Percentiles rank a stretch among this genome's conserved stretches.
Evolutionary conservation across 331 rosid genomes (phyloP).

Genomic region (Arachis monticola): DNA sequence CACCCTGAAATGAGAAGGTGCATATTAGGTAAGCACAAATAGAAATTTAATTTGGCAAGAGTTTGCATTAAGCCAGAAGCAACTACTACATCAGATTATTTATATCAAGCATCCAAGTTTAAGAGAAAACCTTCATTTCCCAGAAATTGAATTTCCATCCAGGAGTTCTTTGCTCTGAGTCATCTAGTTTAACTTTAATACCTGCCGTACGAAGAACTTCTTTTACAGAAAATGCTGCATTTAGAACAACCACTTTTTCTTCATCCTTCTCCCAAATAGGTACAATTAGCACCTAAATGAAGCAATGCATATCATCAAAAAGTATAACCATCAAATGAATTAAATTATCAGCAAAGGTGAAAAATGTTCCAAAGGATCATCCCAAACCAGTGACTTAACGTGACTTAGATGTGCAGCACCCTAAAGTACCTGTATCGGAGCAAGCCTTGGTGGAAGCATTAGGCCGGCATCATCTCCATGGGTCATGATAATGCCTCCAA

Average conservation of each 20-base stretch:
- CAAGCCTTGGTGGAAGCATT: slow-evolving; percentile 94
- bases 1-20: slow-evolving; percentile 67
- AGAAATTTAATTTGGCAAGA: slow-evolving; percentile 18
- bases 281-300: slow-evolving; percentile 81
- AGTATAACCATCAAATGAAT: too few species aligned
- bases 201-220: slow-evolving; percentile 68
- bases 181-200: slow-evolving; percentile 81
- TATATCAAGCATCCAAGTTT: slow-evolving; percentile 18
- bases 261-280: slow-evolving; percentile 97
- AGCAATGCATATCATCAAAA: background rate
- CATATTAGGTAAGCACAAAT: background rate
- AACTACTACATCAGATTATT: slow-evolving; percentile 1
- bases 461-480: slow-evolving; percentile 94
- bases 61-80: slow-evolving; percentile 4
- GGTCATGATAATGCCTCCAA: slow-evolving; percentile 97
- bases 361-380: slow-evolving; percentile 12
- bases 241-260: slow-evolving; percentile 67
- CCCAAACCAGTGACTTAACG: slow-evolving; percentile 14
- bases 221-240: slow-evolving; percentile 69
- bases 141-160: slow-evolving; percentile 99
- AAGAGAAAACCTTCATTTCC: slow-evolving; percentile 90
- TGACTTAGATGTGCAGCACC: slow-evolving; percentile 24
- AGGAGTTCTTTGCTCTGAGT: slow-evolving; percentile 87
- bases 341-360: too few species aligned
- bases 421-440: slow-evolving; percentile 77